These are phyloP conservation scores for Beauveria sp. DNA, from an alignment of 2,329 filamentous ascomycete genomes.

Conservation along the genomic window DNA sequence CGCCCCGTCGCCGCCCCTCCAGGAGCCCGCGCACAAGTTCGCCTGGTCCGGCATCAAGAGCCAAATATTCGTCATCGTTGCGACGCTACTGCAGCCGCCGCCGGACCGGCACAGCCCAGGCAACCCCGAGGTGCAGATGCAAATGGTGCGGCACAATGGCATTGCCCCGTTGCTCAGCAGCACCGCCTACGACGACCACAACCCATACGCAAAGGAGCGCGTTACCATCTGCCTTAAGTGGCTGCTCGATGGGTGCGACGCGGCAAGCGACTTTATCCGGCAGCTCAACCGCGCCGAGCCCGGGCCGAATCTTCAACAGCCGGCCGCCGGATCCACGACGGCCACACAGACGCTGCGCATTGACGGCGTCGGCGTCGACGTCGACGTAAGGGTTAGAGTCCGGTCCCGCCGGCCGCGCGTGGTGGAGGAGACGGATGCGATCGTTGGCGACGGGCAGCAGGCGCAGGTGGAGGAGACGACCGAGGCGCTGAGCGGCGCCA, in stretches of 20 bases:
- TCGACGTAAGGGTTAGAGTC: constrained; percentile 50
- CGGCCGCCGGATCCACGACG: constrained; percentile 25
- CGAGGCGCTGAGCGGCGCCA: constrained; percentile 19
- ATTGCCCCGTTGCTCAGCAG: constrained; percentile 84
- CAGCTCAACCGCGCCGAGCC: constrained; percentile 47
- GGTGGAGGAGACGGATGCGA: constrained; percentile 24
- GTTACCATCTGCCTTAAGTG: constrained; percentile 85
- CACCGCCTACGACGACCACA: constrained; percentile 85
- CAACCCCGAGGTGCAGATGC: constrained; percentile 72
- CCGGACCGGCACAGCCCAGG: constrained; percentile 51
- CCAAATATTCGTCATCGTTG: constrained; percentile 83
- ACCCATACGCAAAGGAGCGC: constrained; percentile 88
- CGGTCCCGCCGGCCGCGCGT: constrained; percentile 25
- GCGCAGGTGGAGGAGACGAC: constrained; percentile 30
- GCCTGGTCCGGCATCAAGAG: constrained; percentile 76
- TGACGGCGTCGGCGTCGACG: constrained; percentile 49
- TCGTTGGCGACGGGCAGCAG: constrained; percentile 36
- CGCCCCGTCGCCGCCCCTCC: constrained; percentile 39
- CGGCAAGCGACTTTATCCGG: constrained; percentile 64
- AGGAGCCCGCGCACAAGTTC: constrained; percentile 58
- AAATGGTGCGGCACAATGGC: constrained; percentile 77
- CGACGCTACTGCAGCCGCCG: constrained; percentile 81
- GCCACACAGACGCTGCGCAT: constrained; percentile 39
- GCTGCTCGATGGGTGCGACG: constrained; percentile 66
- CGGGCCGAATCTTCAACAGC: constrained; percentile 29